Evolutionary conservation across 768 basidiomycete genomes (phyloP), one percentile per base, ranked within the genome.

Genomic region (Termitomyces sp.): DNA sequence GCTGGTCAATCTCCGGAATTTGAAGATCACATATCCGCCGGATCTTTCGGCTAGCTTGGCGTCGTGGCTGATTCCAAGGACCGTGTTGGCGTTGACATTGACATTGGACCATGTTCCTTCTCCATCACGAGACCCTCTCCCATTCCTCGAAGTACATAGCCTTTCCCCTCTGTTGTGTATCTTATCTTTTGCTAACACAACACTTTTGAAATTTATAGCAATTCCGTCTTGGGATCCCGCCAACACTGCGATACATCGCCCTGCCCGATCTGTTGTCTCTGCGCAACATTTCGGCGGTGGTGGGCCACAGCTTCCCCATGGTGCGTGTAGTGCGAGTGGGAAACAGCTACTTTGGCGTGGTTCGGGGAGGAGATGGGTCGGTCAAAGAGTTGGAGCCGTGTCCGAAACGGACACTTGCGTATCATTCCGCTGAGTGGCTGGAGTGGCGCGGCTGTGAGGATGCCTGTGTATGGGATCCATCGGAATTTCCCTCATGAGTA

Each of bases 401-500:
- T 82, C 79, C 86, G 5, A 78, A 77, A 57, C 69, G 79, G 58
- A 72, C 83, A 37, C 79, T 74, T 22, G 69, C 73, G 60, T 83
- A 82, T 61, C 80, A 85, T 59, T 74, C 77, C 4, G 70, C 69
- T 18, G 85, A 87, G 63, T 87, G 85, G 85, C 72, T 89, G 24
- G 85, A 87, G 67, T 85, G 84, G 76, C 68, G 81, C 37, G 85
- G 82, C 0, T 88, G 87, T 61, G 81, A 81, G 60, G 82, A 85
- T 59, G 85, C 85, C 30, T 61, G 59, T 55, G 33, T 55, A 10
- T 53, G 62, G 63, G 60, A 66, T 46, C 65, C 58, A n/a, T 64
- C 63, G 1, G 65, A 66, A n/a, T 66, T 66, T 27, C 58, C 53
- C 22, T 53, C 56, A 22, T 62, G n/a, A n/a, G n/a, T n/a, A 52